phyloP scores from a whole-genome alignment of 129 eudicot species.

The Helianthus annuus region DNA sequence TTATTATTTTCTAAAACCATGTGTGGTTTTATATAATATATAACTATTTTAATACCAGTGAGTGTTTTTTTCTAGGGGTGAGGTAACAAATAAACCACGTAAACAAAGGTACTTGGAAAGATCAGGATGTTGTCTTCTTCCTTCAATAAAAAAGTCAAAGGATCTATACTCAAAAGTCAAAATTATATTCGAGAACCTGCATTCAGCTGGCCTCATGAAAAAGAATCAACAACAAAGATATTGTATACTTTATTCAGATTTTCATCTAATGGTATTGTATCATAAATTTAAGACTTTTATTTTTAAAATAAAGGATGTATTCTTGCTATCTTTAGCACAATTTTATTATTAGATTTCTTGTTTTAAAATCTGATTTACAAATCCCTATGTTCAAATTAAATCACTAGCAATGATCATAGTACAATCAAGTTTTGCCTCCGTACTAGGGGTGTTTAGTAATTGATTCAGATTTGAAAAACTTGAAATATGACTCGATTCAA shows the following conservation, averaged over 20 bases:
- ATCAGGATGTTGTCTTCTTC: not conserved
- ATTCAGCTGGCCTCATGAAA: not conserved
- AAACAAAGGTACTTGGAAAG: not conserved
- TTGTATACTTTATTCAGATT: not conserved
- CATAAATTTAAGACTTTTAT: not conserved
- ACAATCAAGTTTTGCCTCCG: no score
- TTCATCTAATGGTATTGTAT: not conserved
- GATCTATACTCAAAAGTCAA: conserved; percentile 10
- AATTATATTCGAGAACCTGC: not conserved
- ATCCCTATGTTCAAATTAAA: not conserved
- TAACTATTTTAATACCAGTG: no score
- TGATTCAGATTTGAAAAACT: no score
- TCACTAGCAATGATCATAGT: not conserved
- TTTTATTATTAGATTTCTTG: conserved; percentile 2
- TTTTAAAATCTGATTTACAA: not conserved
- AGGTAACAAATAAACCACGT: no score
- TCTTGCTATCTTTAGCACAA: not conserved
- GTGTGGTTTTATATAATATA: no score
- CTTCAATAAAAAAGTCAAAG: conserved; percentile 6
- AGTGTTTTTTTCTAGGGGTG: no score
- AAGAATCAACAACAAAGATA: not conserved
- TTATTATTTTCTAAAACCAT: no score
- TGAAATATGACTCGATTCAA: no score
- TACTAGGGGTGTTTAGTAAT: no score
- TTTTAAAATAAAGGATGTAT: not conserved